Evolutionary conservation across 306 rosid species (phyloP), one percentile per base, ranked within the genome.

Genomic region (Lithocarpus polystachyus): DNA sequence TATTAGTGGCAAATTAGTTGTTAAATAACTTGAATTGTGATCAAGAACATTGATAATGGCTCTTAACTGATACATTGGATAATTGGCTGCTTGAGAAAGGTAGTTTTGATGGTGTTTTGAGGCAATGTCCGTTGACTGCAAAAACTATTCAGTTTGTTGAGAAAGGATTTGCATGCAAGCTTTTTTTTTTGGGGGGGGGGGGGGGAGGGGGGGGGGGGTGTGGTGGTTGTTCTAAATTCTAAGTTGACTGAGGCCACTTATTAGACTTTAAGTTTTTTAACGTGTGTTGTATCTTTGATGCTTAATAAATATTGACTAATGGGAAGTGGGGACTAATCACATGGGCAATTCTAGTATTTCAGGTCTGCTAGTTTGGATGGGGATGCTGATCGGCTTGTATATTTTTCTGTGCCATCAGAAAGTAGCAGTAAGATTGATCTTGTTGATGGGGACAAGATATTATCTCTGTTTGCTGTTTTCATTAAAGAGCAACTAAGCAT

Each of bases 331-430:
- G 62, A 48, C 70, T 81, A 75, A 85, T 65, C 76, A 65, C 48
- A 31, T 61, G 77, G 82, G 68, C 84, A 76, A 78, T 84, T 86
- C 89, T 87, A 81, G 88, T 83, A 77, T 90, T 95, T 81, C 94
- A 91, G 99, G 94, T 93, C 98, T 83, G 97, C 90, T 75, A 95
- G 99, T 86, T 90, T 95, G 85, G 99, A 95, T 80, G 99, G 99
- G 81, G 99, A 95, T 86, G 99, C 98, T 18, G 98, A 95, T 88
- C 87, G 97, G 69, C 93, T 92, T 64, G 96, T 95, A 80, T 95
- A 95, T 81, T 95, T 95, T 81, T 80, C 68, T 73, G 90, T 91
- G 53, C 88, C 76, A 75, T 88, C 90, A 26, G 72, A 78, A 84
- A 75, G 87, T 85, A 85, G 83, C 83, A 76, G 68, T 51, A 86